Evolutionary conservation across 768 basidiomycete species (phyloP), one percentile per base, ranked within the genome.

Genomic region (Phanerochaete carnosa): DNA sequence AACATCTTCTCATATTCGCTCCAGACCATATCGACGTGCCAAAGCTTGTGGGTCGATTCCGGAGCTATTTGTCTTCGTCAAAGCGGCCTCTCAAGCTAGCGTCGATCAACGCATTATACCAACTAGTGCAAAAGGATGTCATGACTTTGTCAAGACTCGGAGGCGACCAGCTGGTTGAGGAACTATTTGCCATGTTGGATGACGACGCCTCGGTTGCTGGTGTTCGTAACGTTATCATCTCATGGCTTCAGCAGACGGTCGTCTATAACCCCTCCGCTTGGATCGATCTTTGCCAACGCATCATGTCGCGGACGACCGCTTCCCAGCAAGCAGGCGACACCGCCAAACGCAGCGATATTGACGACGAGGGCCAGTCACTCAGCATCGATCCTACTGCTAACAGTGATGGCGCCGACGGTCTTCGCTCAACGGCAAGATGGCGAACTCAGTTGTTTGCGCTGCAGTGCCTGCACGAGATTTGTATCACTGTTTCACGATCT

Each of bases 261-360:
- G 81, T 92, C 22, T 85, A 92, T 59, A 92, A 95, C 62, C 96
- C 97, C 0, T 94, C 91, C 0, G 97, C 95, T 0, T 99, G 97
- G 97, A 97, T 99, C 58, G 95, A 95, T 69, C 80, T 98, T 1
- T 98, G 96, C 68, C 96, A 98, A 72, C 80, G 94, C 26, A 98
- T 99, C 69, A 98, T 99, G 94, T 88, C 92, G 6, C 83, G 92
- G 11, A 95, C 94, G 12, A 94, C 93, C 4, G 92, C 91, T 1
- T 87, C 89, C 2, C 92, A 90, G 67, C 88, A 86, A 67, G 84
- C 83, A 15, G 80, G 82, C 1, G 86, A 91, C 61, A 85, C 86
- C 3, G 59, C 72, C 12, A 84, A 81, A 33, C 73, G 80, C 64
- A 78, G 77, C n/a, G 72, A 79, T 45, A 66, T 82, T 33, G 97